phyloP scores from a whole-genome alignment of 1,284 basidiomycete species.

The Austroboletus novae-zelandiae region DNA sequence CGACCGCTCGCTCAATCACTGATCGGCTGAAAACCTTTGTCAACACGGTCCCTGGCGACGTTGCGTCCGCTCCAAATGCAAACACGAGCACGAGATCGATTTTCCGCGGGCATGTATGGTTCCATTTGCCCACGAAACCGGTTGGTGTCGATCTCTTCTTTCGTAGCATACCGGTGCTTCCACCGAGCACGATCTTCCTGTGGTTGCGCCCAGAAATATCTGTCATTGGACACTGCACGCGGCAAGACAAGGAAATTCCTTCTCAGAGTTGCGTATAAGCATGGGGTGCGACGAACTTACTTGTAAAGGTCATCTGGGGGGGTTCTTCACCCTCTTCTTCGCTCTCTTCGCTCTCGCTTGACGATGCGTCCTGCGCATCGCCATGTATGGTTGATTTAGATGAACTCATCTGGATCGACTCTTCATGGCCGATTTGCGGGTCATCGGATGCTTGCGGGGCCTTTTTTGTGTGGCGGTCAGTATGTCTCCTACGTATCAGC shows the following conservation, averaged over 20 bases:
- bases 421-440: too few relatives aligned
- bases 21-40: too few relatives aligned
- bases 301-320: slow-evolving; percentile 22
- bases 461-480: slow-evolving; percentile 21
- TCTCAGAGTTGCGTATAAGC: slow-evolving; percentile 10
- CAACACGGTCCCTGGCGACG: too few relatives aligned
- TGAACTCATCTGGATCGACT: too few relatives aligned
- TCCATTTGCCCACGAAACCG: slow-evolving; percentile 20
- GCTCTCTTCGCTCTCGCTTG: slow-evolving; percentile 10
- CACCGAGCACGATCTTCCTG: slow-evolving; percentile 8
- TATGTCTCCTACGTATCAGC: slow-evolving; percentile 4
- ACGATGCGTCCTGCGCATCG: slow-evolving; percentile 1
- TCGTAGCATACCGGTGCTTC: slow-evolving; percentile 32
- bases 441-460: too few relatives aligned
- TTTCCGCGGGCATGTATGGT: slow-evolving; percentile 2
- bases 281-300: too few relatives aligned
- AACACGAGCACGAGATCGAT: background rate
- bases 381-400: too few relatives aligned
- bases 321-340: slow-evolving; percentile 11
- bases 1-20: too few relatives aligned
- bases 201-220: background rate
- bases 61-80: too few relatives aligned
- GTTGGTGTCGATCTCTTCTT: too few relatives aligned
- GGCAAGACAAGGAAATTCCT: slow-evolving; percentile 1
- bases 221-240: background rate